A percentile compares a stretch with the other conserved stretches of the same genome.
Evolutionary conservation across 1,284 basidiomycete species (phyloP).

Genomic region (Ceratobasidium sp.): DNA sequence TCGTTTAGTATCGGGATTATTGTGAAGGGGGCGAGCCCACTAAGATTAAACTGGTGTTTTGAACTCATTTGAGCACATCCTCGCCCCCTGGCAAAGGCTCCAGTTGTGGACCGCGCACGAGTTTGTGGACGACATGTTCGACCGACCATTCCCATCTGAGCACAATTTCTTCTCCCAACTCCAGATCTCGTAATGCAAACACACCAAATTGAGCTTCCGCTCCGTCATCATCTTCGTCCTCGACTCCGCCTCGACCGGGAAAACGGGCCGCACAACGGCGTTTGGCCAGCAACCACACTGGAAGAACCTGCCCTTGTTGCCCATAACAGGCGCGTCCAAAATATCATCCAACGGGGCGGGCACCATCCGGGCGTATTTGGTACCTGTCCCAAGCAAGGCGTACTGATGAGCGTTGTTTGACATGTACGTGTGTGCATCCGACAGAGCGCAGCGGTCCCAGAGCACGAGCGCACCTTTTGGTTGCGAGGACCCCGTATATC

Average conservation of each 20-base stretch:
- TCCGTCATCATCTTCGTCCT: constrained; percentile 54
- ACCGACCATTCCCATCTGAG: constrained; percentile 98
- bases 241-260: constrained; percentile 59
- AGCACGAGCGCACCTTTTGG: constrained; percentile 51
- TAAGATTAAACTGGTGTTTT: constrained; percentile 46
- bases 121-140: constrained; percentile 81
- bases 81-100: constrained; percentile 42
- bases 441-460: constrained; percentile 50
- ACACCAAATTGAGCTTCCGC: constrained; percentile 77
- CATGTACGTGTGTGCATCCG: constrained; percentile 49
- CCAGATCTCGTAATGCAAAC: constrained; percentile 81
- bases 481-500: constrained; percentile 52
- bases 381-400: constrained; percentile 54
- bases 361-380: constrained; percentile 74
- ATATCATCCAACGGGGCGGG: constrained; percentile 82
- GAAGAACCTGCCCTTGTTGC: constrained; percentile 76
- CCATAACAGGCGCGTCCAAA: constrained; percentile 83
- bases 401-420: constrained; percentile 61
- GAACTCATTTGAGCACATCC: constrained; percentile 51
- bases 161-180: constrained; percentile 85
- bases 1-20: constrained; percentile 42
- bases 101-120: constrained; percentile 72
- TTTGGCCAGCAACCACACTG: constrained; percentile 90
- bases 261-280: constrained; percentile 80
- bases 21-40: constrained; percentile 38